Conservation (phyloP, 129 eudicot genomes). For the Flaveria robusta region DNA sequence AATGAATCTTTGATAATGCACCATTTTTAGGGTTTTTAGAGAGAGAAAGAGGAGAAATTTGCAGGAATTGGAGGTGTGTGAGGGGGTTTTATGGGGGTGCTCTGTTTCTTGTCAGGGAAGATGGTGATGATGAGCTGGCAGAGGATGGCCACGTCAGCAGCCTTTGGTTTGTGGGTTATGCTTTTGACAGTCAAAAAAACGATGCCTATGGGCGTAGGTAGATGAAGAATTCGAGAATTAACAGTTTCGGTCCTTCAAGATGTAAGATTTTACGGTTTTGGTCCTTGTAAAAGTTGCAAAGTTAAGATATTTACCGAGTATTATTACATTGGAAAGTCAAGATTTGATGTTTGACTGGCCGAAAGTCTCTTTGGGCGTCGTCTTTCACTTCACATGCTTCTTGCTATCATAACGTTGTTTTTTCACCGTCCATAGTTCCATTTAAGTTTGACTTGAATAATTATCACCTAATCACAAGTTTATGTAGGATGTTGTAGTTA, state of each 20-base stretch:
- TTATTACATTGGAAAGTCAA: not conserved
- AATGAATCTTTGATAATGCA: constrained; percentile 48
- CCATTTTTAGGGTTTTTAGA: constrained; percentile 30
- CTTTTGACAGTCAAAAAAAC: constrained; percentile 35
- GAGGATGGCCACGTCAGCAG: constrained; percentile 40
- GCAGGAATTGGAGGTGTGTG: constrained; percentile 15
- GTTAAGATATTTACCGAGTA: not conserved
- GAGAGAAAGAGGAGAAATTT: constrained; percentile 18
- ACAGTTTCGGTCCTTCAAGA: not conserved
- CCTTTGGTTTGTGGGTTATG: constrained; percentile 33
- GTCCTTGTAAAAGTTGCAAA: not conserved
- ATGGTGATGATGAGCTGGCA: constrained; percentile 38
- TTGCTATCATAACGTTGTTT: not conserved
- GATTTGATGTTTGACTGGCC: not conserved
- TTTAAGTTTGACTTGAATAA: not conserved
- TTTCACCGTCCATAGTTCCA: not conserved
- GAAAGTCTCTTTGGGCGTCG: not conserved
- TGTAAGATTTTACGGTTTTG: not conserved
- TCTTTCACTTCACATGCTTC: not conserved
- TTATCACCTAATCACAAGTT: too few relatives aligned
- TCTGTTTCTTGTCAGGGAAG: constrained; percentile 39
- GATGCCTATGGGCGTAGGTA: constrained; percentile 18
- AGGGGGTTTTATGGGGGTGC: constrained; percentile 38
- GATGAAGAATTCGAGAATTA: not conserved
- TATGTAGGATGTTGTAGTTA: too few relatives aligned